Evolutionary conservation across 495 filamentous ascomycete genomes (phyloP), one percentile per base, ranked within the genome.

Genomic region (Aspergillus wentii): DNA sequence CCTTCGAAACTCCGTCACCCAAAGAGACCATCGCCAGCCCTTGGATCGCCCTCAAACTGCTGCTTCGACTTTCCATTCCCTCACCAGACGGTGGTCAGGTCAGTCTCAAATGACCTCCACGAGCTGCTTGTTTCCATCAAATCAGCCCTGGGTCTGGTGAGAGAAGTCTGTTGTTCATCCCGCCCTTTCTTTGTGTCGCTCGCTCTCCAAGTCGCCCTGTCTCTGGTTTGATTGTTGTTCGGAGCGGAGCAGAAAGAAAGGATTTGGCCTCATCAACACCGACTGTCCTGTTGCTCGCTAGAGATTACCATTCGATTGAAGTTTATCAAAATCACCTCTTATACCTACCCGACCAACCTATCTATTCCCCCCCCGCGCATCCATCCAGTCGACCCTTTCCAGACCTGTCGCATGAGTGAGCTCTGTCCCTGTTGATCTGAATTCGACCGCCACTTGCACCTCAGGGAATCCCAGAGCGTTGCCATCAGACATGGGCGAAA

Each of bases 1-100:
- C 55, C 57, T 57, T 54, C 47, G 39, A 43, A 58, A 52, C 50
- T 35, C 41, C 53, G 44, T 47, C 44, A 44, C 48, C 53, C 53
- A 39, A 16, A 35, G 30, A 23, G 17, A 38, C 40, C 39, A 31
- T 42, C 38, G 38, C 39, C 45, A 48, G 31, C 46, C 57, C 59
- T 59, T 60, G 50, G 52, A 40, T 50, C 46, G 35, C 47, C 40
- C 30, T 18, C 36, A 33, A 32, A n/a, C 30, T 40, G 30, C 29
- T 50, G 35, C 47, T 48, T 43, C 49, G 38, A 49, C 35, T 50
- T 51, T 46, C 43, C 38, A n/a, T 39, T 49, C 51, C 37, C 42
- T 41, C 49, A 37, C 44, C 48, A 47, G 45, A 56, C 40, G 40
- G 48, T 56, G 52, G 48, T 50, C 43, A 43, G 45, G 43, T 46